phyloP scores from a whole-genome alignment of 768 basidiomycete genomes.

The Amanita molliuscula region DNA sequence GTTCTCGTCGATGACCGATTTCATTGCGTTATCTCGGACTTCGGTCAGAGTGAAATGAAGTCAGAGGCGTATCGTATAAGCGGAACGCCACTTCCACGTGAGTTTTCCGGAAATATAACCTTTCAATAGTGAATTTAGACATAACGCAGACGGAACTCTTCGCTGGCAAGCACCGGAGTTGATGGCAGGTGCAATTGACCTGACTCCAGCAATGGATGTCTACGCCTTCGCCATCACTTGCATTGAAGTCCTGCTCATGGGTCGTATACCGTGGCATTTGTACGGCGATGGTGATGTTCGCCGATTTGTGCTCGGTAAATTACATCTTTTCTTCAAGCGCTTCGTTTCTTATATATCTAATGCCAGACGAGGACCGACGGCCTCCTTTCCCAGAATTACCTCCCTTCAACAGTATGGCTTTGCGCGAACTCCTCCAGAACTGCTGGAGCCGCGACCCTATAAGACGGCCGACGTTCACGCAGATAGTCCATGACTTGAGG shows the following conservation, averaged over 20 bases:
- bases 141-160: slow-evolving; percentile 45
- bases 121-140: neutral
- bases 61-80: slow-evolving; percentile 58
- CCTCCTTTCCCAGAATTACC: slow-evolving; percentile 39
- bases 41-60: slow-evolving; percentile 78
- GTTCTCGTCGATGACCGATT: slow-evolving; percentile 62
- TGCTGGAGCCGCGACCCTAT: slow-evolving; percentile 52
- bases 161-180: slow-evolving; percentile 70
- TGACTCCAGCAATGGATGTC: slow-evolving; percentile 53
- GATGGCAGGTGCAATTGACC: slow-evolving; percentile 33
- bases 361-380: slow-evolving; percentile 37
- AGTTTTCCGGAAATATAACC: slow-evolving; percentile 9
- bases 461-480: slow-evolving; percentile 41
- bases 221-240: slow-evolving; percentile 65
- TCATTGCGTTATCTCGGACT: slow-evolving; percentile 70
- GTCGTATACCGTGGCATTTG: slow-evolving; percentile 48
- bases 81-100: slow-evolving; percentile 35
- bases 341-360: neutral
- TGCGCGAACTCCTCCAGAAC: slow-evolving; percentile 34
- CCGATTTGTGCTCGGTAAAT: slow-evolving; percentile 38
- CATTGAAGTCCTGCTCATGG: slow-evolving; percentile 56
- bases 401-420: slow-evolving; percentile 22
- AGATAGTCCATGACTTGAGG: slow-evolving; percentile 38
- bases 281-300: slow-evolving; percentile 42
- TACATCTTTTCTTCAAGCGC: slow-evolving; percentile 5